phyloP scores from a whole-genome alignment of 768 basidiomycete species.

The Pilatotrama ljubarskyi region DNA sequence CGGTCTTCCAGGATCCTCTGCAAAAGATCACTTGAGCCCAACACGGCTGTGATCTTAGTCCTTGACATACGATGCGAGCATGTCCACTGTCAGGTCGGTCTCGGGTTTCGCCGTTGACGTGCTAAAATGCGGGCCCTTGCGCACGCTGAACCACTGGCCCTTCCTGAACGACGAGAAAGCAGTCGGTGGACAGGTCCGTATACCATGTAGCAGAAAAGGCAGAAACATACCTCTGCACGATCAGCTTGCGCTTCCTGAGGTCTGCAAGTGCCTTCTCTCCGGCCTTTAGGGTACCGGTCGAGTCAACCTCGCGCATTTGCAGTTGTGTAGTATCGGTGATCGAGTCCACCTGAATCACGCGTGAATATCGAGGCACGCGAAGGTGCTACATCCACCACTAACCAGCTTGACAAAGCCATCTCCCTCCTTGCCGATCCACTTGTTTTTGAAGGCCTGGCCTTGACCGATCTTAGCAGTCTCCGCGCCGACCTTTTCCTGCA shows the following conservation, averaged over 20 bases:
- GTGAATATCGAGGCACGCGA: not conserved
- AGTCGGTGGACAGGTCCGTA: too few relatives aligned
- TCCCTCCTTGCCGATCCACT: conserved; percentile 93
- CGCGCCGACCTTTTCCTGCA: conserved; percentile 79
- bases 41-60: not conserved
- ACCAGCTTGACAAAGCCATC: conserved; percentile 85
- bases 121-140: conserved; percentile 84
- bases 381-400: conserved; percentile 34
- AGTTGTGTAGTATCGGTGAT: conserved; percentile 76
- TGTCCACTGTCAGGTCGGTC: conserved; percentile 94
- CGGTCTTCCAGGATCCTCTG: conserved; percentile 93
- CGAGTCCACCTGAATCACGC: conserved; percentile 46
- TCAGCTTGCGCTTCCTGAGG: conserved; percentile 87
- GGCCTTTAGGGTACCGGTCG: conserved; percentile 65
- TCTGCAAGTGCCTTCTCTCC: conserved; percentile 87
- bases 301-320: conserved; percentile 71
- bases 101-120: conserved; percentile 91
- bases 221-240: conserved; percentile 69
- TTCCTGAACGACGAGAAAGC: too few relatives aligned
- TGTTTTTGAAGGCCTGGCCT: conserved; percentile 93
- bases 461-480: conserved; percentile 93
- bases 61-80: conserved; percentile 79
- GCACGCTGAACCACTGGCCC: conserved; percentile 90
- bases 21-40: conserved; percentile 8
- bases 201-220: too few relatives aligned